Evolutionary conservation across 208 protist species (phyloP), one percentile per base, ranked within the genome.

Genomic region (Acanthamoeba healyi): DNA sequence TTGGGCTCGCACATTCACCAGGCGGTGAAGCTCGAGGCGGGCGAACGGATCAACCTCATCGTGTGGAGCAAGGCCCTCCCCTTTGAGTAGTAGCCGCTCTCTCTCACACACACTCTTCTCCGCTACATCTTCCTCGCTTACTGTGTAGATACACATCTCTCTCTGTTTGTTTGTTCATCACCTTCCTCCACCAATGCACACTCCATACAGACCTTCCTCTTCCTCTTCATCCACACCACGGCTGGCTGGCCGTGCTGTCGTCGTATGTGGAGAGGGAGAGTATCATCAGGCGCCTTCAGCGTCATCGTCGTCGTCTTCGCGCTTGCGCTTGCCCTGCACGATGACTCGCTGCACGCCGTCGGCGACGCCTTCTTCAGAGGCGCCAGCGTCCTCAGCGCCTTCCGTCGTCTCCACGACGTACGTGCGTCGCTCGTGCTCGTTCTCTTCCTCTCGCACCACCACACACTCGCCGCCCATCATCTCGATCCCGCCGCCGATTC

Each of bases 11-110:
- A 88, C 79, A 88, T 88, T 17, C 79, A 88, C 49, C 51, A 54
- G 51, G 79, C 79, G 40, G 51, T 65, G 19, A 88, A 88, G 49
- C 22, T 88, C 40, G 79, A 65, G 46, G 42, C 32, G 79, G 79
- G 79, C n/a, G 79, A 88, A 38, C 79, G 79, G 32, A 63, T 88
- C 79, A 88, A 88, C 79, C 51, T 88, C 32, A 88, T 88, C 79
- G 34, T 88, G 0, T 88, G 79, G 79, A 65, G n/a, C 79, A 88
- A 88, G 36, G 22, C 46, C n/a, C 46, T 46, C 17, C 46, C 79
- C 40, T 88, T 88, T 46, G 26, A 88, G 36, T 38, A 56, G 29
- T 19, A 74, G 65, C 24, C 2, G 10, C 29, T 6, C 26, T 19
- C 17, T 74, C 70, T 79, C 70, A 24, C 24, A 9, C 17, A 0